A percentile compares a stretch with the other conserved stretches of the same genome.
Conservation (phyloP, 2,329 filamentous ascomycete species). For the Lachnellula subtilissima region DNA sequence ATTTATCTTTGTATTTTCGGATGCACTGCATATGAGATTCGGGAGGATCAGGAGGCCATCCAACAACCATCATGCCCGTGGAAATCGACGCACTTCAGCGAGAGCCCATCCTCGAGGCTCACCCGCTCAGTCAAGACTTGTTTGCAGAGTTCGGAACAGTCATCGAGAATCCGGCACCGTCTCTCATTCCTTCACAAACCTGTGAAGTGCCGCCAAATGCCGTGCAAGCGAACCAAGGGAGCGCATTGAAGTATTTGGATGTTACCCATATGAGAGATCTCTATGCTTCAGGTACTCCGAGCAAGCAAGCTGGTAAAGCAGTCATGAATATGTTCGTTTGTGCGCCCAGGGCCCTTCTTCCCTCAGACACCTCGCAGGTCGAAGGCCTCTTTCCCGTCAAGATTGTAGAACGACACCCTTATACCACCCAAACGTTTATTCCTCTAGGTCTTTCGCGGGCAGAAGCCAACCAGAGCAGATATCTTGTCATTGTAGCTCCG, state of each 20-base stretch:
- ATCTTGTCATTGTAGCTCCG: constrained; percentile 86
- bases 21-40: too few relatives aligned
- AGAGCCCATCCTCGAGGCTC: constrained; percentile 44
- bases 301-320: constrained; percentile 50
- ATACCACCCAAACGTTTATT: constrained; percentile 88
- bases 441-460: constrained; percentile 58
- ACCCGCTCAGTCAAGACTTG: constrained; percentile 60
- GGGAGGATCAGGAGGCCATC: neutral
- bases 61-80: constrained; percentile 16
- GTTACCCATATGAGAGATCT: constrained; percentile 69
- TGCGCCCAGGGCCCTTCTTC: constrained; percentile 55
- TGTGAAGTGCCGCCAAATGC: constrained; percentile 38
- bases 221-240: constrained; percentile 74
- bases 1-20: too few relatives aligned
- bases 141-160: constrained; percentile 83
- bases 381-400: constrained; percentile 55
- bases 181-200: constrained; percentile 43
- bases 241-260: constrained; percentile 79
- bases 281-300: constrained; percentile 59
- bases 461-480: constrained; percentile 46
- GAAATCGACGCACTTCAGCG: constrained; percentile 7
- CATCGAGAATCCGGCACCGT: constrained; percentile 65
- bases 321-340: constrained; percentile 90
- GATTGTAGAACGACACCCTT: constrained; percentile 87
- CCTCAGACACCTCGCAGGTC: constrained; percentile 19